phyloP scores from a whole-genome alignment of 768 basidiomycete genomes.

The Galerina marginata region DNA sequence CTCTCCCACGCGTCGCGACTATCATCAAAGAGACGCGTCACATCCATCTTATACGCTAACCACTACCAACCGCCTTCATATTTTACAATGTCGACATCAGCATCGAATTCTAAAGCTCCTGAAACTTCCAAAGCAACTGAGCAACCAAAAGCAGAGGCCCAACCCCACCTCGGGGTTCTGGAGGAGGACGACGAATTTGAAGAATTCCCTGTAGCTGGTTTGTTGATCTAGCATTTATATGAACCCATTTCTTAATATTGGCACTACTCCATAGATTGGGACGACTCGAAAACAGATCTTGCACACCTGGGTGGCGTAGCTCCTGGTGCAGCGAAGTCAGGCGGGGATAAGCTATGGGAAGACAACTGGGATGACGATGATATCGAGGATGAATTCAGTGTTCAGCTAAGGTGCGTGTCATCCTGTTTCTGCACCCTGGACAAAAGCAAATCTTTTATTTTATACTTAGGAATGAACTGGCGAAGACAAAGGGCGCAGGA shows the following conservation, averaged over 20 bases:
- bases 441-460: neutral
- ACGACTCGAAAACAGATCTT: conserved; percentile 83
- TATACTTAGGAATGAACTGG: conserved; percentile 60
- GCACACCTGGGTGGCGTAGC: conserved; percentile 77
- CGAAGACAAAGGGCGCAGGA: conserved; percentile 53
- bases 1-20: conserved; percentile 31
- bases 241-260: neutral
- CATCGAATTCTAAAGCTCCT: conserved; percentile 54
- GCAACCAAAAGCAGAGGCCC: conserved; percentile 48
- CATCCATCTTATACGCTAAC: conserved; percentile 10
- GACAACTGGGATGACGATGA: conserved; percentile 99
- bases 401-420: conserved; percentile 78
- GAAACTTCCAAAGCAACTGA: conserved; percentile 44
- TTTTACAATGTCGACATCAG: conserved; percentile 39
- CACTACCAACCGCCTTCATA: conserved; percentile 3
- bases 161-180: conserved; percentile 82
- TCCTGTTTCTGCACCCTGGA: neutral
- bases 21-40: conserved; percentile 32
- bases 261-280: conserved; percentile 66
- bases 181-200: conserved; percentile 99
- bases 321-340: conserved; percentile 77
- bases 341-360: conserved; percentile 95
- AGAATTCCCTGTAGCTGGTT: conserved; percentile 88
- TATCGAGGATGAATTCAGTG: conserved; percentile 96
- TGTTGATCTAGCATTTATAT: conserved; percentile 20